Base-by-base conservation (phyloP, 768 basidiomycete genomes). In the Tulasnella sp. region DNA sequence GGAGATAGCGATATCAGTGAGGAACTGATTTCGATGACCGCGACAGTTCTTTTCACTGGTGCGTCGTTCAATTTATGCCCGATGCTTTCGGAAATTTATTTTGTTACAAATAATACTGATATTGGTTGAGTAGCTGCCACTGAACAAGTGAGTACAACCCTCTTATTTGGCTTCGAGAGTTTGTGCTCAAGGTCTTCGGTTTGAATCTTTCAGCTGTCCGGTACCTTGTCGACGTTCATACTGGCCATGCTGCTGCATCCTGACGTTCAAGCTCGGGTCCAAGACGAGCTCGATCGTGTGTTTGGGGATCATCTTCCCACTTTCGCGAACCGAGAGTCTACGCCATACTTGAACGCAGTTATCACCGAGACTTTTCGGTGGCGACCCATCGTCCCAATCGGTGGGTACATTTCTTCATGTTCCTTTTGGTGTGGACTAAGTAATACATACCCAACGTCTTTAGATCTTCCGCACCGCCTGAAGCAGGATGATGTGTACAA, bases 181-280 rank as follows among this genome's bases (percentile, higher is more conserved):
- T 11, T 7, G 15, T 7, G 34, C 34, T 38, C 15, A 38, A 5
- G 7, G 5, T 38, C 30, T 3, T 34, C 23, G n/a, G 17, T n/a
- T 19, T 26, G n/a, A n/a, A n/a, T 21, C 4, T 38, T n/a, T 3
- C 42, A 56, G 55, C 26, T 44, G 13, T 38, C 41, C 24, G 42
- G 41, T 11, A 23, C 34, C 24, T 21, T 63, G 41, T 42, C 60
- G 11, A n/a, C 51, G 1, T 49, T 63, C 34, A 42, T 63, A 7
- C 50, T 53, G 17, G 51, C 59, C 11, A 60, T 63, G 62, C 43
- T 60, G 5, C 44, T 50, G 5, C 48, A 60, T 43, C 62, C 62
- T 0, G 58, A 63, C 26, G 58, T 60, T 4, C 62, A 60, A 53
- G 7, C 11, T 10, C 51, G 53, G 32, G 58, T 51, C 4, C 58